Evolutionary conservation across 2,329 filamentous ascomycete species (phyloP), one percentile per base, ranked within the genome.

Genomic region (Neonectria neomacrospora): DNA sequence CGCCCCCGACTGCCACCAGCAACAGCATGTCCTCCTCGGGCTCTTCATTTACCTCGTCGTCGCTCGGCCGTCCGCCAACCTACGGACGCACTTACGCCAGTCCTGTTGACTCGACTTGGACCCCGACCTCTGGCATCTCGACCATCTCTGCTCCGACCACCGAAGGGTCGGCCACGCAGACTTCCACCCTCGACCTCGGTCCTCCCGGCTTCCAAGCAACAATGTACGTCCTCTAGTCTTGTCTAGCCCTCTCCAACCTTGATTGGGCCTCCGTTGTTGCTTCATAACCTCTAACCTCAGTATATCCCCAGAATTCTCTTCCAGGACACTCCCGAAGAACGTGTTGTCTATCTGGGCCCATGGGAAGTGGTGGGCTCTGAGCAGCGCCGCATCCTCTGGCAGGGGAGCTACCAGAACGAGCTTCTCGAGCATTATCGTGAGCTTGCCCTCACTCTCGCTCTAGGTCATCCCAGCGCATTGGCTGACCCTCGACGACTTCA

Each of bases 151-250:
- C 73, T 34, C 73, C 80, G 18, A 83, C 82, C 58, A 78, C 73
- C 50, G 74, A 74, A 61, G 71, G 67, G 58, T 77, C 76, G 50
- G 68, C 63, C 75, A 79, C 68, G 76, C 78, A 61, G 74, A 80
- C 66, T 75, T 83, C 58, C 75, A 77, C 82, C 37, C 78, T 85
- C 44, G 83, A 86, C 68, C 78, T 86, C 48, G 83, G 83, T 4
- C 83, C 83, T 55, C 83, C 83, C 34, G 83, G 83, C 54, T 86
- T 83, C 67, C 81, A 84, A 77, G 83, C 83, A 72, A 85, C 83
- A 71, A 85, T 85, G 83, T 85, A 80, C 62, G 71, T 68, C 23
- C 62, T 52, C 45, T 11, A 20, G 22, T 50, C 28, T n/a, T 11
- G 10, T 20, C 26, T 39, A 30, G 34, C 20, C 39, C 58, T 60